phyloP scores from a whole-genome alignment of 768 basidiomycete species.

The Leccinellum rugosiceps region DNA sequence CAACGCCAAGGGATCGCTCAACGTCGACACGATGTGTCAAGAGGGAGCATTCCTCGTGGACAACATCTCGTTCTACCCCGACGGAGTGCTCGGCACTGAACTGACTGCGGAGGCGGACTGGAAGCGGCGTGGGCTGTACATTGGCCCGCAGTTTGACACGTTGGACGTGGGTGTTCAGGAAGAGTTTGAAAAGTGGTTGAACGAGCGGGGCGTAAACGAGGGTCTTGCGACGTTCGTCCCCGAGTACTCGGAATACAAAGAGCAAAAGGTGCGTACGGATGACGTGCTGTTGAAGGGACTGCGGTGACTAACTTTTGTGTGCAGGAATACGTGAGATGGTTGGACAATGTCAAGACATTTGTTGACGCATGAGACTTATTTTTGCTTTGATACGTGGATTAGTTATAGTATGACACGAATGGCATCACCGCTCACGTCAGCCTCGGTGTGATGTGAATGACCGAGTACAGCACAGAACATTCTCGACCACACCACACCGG shows the following conservation, averaged over 20 bases:
- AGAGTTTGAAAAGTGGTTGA: slow-evolving; percentile 85
- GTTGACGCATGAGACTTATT: slow-evolving; percentile 52
- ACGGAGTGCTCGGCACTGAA: slow-evolving; percentile 67
- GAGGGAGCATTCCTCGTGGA: slow-evolving; percentile 83
- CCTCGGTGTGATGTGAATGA: not conserved
- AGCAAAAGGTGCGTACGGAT: slow-evolving; percentile 68
- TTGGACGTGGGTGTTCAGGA: slow-evolving; percentile 86
- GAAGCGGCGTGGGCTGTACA: slow-evolving; percentile 87
- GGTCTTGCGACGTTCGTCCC: slow-evolving; percentile 81
- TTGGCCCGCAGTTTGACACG: slow-evolving; percentile 92
- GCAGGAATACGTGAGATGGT: slow-evolving; percentile 91
- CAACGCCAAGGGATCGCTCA: slow-evolving; percentile 60
- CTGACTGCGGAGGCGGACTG: slow-evolving; percentile 89
- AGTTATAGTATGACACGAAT: slow-evolving; percentile 2
- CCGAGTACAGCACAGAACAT: slow-evolving; percentile 13
- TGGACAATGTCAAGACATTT: slow-evolving; percentile 78
- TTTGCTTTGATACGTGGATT: not conserved
- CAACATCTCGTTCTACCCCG: slow-evolving; percentile 83
- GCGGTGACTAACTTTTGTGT: slow-evolving; percentile 5
- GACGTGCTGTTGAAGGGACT: not conserved
- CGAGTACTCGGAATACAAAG: slow-evolving; percentile 85
- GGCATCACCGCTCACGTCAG: slow-evolving; percentile 23
- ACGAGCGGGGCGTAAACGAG: slow-evolving; percentile 88
- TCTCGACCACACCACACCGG: slow-evolving; percentile 4
- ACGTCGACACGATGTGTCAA: slow-evolving; percentile 74